These are phyloP conservation scores for Russula sp. DNA, from an alignment of 768 basidiomycete genomes.

Conservation along the genomic window DNA sequence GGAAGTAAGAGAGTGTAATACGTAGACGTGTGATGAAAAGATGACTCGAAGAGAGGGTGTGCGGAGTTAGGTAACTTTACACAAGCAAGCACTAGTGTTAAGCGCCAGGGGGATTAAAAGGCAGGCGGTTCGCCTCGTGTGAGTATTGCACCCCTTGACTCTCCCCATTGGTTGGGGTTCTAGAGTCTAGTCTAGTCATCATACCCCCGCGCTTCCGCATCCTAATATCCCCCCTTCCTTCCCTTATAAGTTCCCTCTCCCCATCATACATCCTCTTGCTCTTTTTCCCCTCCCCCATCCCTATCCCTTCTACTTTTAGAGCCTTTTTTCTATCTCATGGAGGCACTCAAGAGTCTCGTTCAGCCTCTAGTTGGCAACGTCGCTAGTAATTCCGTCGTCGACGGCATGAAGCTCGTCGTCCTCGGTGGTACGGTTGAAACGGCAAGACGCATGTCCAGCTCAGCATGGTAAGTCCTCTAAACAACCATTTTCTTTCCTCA, in stretches of 20 bases:
- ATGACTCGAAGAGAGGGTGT: neutral
- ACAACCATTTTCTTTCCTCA: neutral
- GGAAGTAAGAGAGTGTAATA: neutral
- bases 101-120: conserved; percentile 22
- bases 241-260: conserved; percentile 4
- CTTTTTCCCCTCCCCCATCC: neutral
- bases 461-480: conserved; percentile 56
- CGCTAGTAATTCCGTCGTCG: conserved; percentile 55
- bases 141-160: neutral
- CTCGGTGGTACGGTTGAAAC: conserved; percentile 86
- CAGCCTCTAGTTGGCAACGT: conserved; percentile 24
- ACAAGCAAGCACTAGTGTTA: neutral
- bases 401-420: conserved; percentile 87
- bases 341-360: conserved; percentile 25
- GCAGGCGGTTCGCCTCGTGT: conserved; percentile 9
- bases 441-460: conserved; percentile 72
- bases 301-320: neutral
- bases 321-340: conserved; percentile 1
- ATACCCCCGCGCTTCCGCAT: conserved; percentile 14
- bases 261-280: neutral
- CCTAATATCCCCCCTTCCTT: conserved; percentile 17
- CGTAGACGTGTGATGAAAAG: neutral
- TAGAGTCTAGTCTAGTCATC: conserved; percentile 10
- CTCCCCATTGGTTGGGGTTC: neutral
- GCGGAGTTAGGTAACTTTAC: neutral